Evolutionary conservation across 2,329 filamentous ascomycete species (phyloP), one percentile per base, ranked within the genome.

Genomic region (Botryotinia calthae): DNA sequence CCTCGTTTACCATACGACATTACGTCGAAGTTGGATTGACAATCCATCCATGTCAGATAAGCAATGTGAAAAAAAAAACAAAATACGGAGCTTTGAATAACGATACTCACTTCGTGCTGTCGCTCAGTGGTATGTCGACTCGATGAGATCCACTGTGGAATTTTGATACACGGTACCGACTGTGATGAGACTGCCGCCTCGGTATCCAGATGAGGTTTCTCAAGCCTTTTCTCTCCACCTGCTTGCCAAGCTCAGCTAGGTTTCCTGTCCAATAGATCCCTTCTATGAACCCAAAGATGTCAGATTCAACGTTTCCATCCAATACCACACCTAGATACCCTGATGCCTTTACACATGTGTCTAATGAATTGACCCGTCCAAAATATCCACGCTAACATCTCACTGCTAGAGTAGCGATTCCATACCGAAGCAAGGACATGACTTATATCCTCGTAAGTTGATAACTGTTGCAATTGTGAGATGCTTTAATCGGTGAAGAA

Each of bases 401-500:
- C 28, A 46, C 40, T 34, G n/a, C 48, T 54, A n/a, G 7, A 64
- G 20, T 22, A 64, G n/a, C n/a, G 8, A 31, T 20, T 46, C 18
- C 40, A 44, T 12, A 44, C 18, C 25, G 61, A 46, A 22, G n/a
- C 18, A 64, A 64, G 62, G 18, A 40, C 12, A 25, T 37, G 37
- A 37, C 37, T 9, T 37, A 37, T 37, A n/a, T 37, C 25, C n/a
- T 42, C 22, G 44, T 37, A 54, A 34, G 46, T 8, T 64, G 16
- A 22, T 20, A 63, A 63, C 61, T 44, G 37, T 63, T 31, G 62
- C 31, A 37, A 46, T 34, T 46, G 54, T 46, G 25, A 34, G n/a
- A 63, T 62, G 67, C n/a, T 62, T 66, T 28, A 34, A 62, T 70
- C 56, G 54, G 56, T 28, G 42, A 70, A 34, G 42, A 51, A 48